A percentile compares a stretch with the other conserved stretches of the same genome.
phyloP scores from a whole-genome alignment of 2,329 filamentous ascomycete species.

The Sarocladium kiliense region DNA sequence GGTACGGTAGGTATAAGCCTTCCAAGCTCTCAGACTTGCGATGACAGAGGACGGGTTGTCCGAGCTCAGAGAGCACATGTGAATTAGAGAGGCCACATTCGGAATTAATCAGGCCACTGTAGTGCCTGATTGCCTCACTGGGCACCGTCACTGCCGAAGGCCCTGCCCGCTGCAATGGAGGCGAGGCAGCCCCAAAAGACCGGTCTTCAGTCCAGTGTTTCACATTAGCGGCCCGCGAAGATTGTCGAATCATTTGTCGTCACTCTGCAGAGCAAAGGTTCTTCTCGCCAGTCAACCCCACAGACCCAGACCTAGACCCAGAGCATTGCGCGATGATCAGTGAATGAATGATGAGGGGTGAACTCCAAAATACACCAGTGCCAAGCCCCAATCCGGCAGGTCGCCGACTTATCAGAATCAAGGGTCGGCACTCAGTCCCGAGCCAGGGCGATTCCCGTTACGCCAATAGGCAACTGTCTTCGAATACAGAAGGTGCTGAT shows the following conservation, averaged over 20 bases:
- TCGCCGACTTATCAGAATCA: not conserved
- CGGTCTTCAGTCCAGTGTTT: not conserved
- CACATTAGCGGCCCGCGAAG: not conserved
- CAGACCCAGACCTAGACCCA: not conserved
- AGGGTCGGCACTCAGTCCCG: conserved; percentile 2
- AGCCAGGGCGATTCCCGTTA: not conserved
- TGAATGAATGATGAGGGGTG: not conserved
- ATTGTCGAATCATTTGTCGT: not conserved
- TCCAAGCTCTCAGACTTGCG: too few species aligned
- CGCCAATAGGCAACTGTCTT: conserved; percentile 4
- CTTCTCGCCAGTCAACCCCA: not conserved
- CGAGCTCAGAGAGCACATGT: too few species aligned
- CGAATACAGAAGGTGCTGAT: conserved; percentile 4
- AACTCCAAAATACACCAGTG: not conserved
- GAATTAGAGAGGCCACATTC: too few species aligned
- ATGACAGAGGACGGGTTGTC: too few species aligned
- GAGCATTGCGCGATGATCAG: too few species aligned
- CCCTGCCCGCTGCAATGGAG: too few species aligned
- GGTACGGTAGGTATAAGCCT: too few species aligned
- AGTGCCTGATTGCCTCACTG: too few species aligned
- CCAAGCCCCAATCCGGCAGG: conserved; percentile 8
- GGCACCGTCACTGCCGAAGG: too few species aligned
- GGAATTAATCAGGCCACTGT: too few species aligned
- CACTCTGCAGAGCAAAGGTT: not conserved
- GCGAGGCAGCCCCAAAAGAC: too few species aligned